A percentile compares a stretch with the other conserved stretches of the same genome.
phyloP scores from a whole-genome alignment of 2,329 filamentous ascomycete species.

The Phyllachora maydis region DNA sequence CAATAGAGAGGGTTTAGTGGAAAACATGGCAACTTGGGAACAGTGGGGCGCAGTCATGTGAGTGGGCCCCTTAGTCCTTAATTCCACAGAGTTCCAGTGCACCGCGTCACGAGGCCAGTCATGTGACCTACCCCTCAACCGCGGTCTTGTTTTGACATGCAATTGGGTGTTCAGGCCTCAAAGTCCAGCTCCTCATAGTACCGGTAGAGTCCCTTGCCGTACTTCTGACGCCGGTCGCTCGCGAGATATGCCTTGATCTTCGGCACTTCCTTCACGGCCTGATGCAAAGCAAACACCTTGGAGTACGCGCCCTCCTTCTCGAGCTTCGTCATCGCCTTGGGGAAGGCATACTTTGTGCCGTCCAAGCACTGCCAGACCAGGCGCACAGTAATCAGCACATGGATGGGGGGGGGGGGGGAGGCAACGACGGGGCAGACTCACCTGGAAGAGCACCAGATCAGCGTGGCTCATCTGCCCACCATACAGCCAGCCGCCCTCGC shows the following conservation, averaged over 20 bases:
- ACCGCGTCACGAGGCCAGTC: no score
- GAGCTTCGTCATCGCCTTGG: conserved; percentile 37
- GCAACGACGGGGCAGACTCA: conserved; percentile 8
- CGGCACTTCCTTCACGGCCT: conserved; percentile 37
- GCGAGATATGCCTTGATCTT: conserved; percentile 48
- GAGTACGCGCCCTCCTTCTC: conserved; percentile 34
- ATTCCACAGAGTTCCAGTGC: no score
- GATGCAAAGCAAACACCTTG: conserved; percentile 41
- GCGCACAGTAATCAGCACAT: conserved; percentile 1
- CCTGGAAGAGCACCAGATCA: conserved; percentile 55
- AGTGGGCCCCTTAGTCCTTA: no score
- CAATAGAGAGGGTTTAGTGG: no score
- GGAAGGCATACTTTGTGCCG: conserved; percentile 46
- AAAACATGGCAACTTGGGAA: no score
- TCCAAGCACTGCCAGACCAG: conserved; percentile 22
- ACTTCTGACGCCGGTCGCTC: conserved; percentile 41
- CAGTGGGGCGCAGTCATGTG: no score
- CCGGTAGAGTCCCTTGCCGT: conserved; percentile 46
- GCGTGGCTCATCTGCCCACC: conserved; percentile 46
- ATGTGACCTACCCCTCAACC: no score
- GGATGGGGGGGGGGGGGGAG: neutral
- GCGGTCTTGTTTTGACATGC: no score
- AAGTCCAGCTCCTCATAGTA: conserved; percentile 54
- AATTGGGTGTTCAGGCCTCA: no score
- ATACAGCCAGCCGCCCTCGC: conserved; percentile 43